A percentile compares a stretch with the other conserved stretches of the same genome.
These are phyloP conservation scores for Dactylellina parvicollis DNA, from an alignment of 2,329 filamentous ascomycete genomes.

Conservation along the genomic window DNA sequence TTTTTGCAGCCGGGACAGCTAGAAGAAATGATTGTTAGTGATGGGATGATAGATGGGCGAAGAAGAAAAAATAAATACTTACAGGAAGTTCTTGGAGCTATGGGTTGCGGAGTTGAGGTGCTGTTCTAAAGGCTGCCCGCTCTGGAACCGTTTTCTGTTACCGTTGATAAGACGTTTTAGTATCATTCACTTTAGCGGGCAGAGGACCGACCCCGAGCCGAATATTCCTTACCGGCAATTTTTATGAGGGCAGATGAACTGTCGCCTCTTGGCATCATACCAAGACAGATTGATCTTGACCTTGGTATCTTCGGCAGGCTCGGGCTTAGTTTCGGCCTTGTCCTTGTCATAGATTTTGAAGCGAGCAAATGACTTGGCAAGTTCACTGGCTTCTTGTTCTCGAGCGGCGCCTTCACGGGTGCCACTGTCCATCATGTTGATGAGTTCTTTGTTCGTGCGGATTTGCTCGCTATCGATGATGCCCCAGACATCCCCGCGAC, in stretches of 20 bases:
- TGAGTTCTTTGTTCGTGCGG: constrained; percentile 12
- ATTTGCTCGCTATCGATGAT: constrained; percentile 15
- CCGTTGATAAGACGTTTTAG: background rate
- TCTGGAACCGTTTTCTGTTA: constrained; percentile 24
- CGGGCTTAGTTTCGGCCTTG: background rate
- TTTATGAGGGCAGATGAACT: constrained; percentile 14
- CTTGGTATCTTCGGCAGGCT: background rate
- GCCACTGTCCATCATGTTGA: background rate
- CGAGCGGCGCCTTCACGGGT: background rate
- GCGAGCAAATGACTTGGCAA: constrained; percentile 28
- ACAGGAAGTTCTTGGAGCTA: constrained; percentile 33
- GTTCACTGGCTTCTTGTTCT: background rate
- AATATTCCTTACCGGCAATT: constrained; percentile 17
- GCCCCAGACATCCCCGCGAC: constrained; percentile 11
- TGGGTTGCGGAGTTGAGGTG: constrained; percentile 44
- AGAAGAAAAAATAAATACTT: background rate
- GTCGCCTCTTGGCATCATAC: constrained; percentile 9
- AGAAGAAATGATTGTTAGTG: background rate
- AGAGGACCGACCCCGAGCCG: background rate
- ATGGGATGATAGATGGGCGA: background rate
- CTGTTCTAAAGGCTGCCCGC: constrained; percentile 11
- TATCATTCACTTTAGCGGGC: background rate
- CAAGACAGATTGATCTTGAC: constrained; percentile 6
- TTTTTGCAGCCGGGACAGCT: constrained; percentile 46
- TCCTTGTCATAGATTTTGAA: constrained; percentile 40